Conservation (phyloP, 768 basidiomycete genomes). For the Serendipita sp. region DNA sequence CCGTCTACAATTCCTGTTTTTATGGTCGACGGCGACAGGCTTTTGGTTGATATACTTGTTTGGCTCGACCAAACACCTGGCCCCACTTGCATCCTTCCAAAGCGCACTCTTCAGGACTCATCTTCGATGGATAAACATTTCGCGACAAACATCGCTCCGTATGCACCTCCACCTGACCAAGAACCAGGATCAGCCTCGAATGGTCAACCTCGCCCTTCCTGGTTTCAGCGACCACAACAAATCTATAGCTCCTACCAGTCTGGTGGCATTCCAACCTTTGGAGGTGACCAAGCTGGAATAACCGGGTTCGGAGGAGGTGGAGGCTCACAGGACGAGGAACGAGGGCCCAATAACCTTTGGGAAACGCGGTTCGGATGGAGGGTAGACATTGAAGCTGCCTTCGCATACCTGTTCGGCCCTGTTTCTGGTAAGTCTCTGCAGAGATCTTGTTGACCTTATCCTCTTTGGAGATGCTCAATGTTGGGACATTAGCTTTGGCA, state of each 20-base stretch:
- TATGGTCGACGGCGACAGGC: not conserved
- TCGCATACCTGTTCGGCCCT: slow-evolving; percentile 52
- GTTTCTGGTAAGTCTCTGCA: slow-evolving; percentile 41
- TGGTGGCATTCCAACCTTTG: slow-evolving; percentile 45
- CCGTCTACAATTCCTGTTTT: not conserved
- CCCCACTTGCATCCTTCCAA: not conserved
- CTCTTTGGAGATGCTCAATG: not conserved
- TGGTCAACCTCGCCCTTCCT: slow-evolving; percentile 18
- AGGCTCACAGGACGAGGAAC: slow-evolving; percentile 25
- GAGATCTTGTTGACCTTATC: not conserved
- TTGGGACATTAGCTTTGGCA: slow-evolving; percentile 32
- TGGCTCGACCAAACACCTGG: not conserved
- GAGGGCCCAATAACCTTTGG: slow-evolving; percentile 40
- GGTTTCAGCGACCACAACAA: slow-evolving; percentile 31
- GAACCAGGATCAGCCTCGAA: slow-evolving; percentile 19
- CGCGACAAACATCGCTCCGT: slow-evolving; percentile 7
- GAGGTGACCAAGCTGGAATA: slow-evolving; percentile 23
- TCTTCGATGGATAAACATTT: slow-evolving; percentile 3
- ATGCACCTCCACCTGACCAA: slow-evolving; percentile 49
- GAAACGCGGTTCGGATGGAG: slow-evolving; percentile 52
- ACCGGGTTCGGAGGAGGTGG: slow-evolving; percentile 16
- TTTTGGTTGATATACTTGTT: not conserved
- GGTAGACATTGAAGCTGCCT: slow-evolving; percentile 49
- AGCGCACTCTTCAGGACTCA: not conserved
- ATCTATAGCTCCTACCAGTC: slow-evolving; percentile 42